A percentile compares a stretch with the other conserved stretches of the same genome.
phyloP scores from a whole-genome alignment of 129 eudicot genomes.

The Lactuca sativa region DNA sequence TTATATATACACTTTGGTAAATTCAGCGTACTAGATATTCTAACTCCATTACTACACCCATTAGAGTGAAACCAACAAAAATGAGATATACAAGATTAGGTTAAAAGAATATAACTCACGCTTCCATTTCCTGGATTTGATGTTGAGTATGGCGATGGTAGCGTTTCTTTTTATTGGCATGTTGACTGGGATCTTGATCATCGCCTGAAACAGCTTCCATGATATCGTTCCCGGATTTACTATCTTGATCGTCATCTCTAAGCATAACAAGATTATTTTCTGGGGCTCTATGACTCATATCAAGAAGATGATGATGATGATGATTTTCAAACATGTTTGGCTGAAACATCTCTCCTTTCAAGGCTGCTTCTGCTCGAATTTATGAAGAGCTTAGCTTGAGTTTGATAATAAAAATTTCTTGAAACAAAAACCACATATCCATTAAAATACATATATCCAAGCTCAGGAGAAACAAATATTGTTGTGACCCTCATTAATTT shows the following conservation, averaged over 20 bases:
- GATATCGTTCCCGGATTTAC: constrained; percentile 82
- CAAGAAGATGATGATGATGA: constrained; percentile 61
- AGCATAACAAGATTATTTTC: constrained; percentile 72
- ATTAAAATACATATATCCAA: constrained; percentile 9
- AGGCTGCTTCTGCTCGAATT: constrained; percentile 8
- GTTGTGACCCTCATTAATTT: constrained; percentile 2
- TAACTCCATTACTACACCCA: background rate
- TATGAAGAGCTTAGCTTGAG: background rate
- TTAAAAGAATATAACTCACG: constrained; percentile 39
- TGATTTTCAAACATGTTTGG: constrained; percentile 83
- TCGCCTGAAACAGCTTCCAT: constrained; percentile 83
- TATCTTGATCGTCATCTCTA: constrained; percentile 82
- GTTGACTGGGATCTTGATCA: constrained; percentile 91
- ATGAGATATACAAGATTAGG: background rate
- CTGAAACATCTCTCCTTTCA: constrained; percentile 62
- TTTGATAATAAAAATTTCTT: constrained; percentile 3
- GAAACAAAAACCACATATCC: too few relatives aligned
- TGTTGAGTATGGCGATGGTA: constrained; percentile 98
- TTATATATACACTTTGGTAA: background rate
- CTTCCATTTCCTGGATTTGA: constrained; percentile 92
- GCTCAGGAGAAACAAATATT: constrained; percentile 9
- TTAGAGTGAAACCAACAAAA: background rate
- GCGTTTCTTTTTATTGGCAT: constrained; percentile 83
- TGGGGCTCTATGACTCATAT: constrained; percentile 49
- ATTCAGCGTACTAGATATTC: background rate